Conservation (phyloP, 208 protist species). For the Acanthamoeba triangularis region DNA sequence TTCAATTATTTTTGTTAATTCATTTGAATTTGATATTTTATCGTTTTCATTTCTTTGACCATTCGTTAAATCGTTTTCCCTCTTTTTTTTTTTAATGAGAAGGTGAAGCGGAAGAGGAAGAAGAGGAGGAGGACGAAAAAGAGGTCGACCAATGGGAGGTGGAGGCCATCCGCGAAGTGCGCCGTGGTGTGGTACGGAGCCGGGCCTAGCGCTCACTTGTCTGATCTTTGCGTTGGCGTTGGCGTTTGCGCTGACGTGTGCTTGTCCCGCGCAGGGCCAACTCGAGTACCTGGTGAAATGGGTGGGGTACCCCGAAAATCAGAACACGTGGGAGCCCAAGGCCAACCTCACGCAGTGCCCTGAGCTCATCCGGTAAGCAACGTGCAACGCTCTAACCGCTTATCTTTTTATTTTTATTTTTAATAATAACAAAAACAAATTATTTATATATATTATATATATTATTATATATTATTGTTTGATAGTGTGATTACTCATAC, state of each 20-base stretch:
- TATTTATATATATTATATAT: not conserved
- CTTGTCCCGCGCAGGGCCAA: not conserved
- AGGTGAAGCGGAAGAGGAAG: not conserved
- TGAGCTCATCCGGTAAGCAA: not conserved
- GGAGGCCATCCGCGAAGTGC: not conserved
- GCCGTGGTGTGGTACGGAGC: not conserved
- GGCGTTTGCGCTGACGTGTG: not conserved
- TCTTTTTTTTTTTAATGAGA: too few relatives aligned
- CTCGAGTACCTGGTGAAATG: conserved; percentile 18
- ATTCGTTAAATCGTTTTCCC: too few relatives aligned
- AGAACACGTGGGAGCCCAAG: conserved; percentile 31
- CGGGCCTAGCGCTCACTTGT: too few relatives aligned
- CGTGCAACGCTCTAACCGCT: too few relatives aligned
- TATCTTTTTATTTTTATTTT: not conserved
- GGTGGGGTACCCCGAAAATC: not conserved
- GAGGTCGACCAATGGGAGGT: not conserved
- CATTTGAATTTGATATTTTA: too few relatives aligned
- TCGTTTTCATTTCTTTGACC: too few relatives aligned
- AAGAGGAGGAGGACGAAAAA: not conserved
- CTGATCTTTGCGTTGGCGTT: not conserved
- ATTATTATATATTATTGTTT: not conserved
- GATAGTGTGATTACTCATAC: not conserved
- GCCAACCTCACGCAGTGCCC: not conserved
- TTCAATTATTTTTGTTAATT: not conserved
- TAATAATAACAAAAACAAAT: too few relatives aligned